Percentiles rank a stretch among this genome's conserved stretches.
phyloP scores from a whole-genome alignment of 1,284 basidiomycete species.

The Taiwanofungus camphoratus region DNA sequence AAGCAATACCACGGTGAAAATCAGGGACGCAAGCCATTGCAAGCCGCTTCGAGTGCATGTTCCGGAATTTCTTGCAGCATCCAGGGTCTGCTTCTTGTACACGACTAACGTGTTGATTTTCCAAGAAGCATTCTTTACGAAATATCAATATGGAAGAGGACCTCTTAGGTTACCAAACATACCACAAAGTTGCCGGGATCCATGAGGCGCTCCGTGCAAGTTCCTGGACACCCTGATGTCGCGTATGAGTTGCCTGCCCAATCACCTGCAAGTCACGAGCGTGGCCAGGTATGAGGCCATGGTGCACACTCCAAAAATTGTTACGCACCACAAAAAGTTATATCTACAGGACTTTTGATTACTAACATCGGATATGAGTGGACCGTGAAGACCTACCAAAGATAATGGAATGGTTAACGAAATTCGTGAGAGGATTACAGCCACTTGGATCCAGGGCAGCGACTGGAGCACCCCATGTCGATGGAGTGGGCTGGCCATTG shows the following conservation, averaged over 20 bases:
- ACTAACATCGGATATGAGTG: slow-evolving; percentile 11
- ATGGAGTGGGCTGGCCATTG: slow-evolving; percentile 47
- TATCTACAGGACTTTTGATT: slow-evolving; percentile 40
- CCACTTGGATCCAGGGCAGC: slow-evolving; percentile 48
- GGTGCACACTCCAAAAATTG: neutral
- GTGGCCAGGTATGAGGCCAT: neutral
- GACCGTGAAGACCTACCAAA: slow-evolving; percentile 37
- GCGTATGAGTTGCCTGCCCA: slow-evolving; percentile 78
- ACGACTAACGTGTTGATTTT: slow-evolving; percentile 51
- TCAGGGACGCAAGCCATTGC: slow-evolving; percentile 9
- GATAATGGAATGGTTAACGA: slow-evolving; percentile 58
- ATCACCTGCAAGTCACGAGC: slow-evolving; percentile 46
- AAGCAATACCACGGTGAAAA: slow-evolving; percentile 7
- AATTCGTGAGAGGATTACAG: slow-evolving; percentile 57
- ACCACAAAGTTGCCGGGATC: slow-evolving; percentile 68
- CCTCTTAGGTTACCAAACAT: slow-evolving; percentile 20
- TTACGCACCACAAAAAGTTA: slow-evolving; percentile 69
- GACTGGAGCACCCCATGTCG: slow-evolving; percentile 60
- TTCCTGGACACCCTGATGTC: slow-evolving; percentile 68
- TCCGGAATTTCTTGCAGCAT: slow-evolving; percentile 24
- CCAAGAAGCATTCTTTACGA: slow-evolving; percentile 60
- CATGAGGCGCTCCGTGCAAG: slow-evolving; percentile 57
- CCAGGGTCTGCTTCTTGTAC: slow-evolving; percentile 39
- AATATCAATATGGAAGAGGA: too few species aligned
- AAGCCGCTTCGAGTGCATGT: slow-evolving; percentile 4